phyloP scores from a whole-genome alignment of 2,329 filamentous ascomycete genomes.

The Plenodomus tracheiphilus region DNA sequence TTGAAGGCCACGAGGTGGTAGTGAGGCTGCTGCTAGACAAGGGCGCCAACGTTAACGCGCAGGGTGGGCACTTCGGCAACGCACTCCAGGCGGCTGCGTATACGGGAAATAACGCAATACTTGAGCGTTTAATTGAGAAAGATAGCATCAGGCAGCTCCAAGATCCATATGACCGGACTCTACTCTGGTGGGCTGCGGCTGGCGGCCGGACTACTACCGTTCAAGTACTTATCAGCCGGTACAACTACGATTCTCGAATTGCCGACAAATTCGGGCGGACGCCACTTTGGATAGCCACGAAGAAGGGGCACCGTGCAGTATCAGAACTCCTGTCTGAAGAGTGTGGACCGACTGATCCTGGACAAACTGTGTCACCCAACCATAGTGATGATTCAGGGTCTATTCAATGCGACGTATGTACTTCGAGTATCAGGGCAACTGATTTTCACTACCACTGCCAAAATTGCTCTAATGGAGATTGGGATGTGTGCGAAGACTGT shows the following conservation, averaged over 20 bases:
- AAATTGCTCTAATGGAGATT: too few relatives aligned
- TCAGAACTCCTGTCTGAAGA: background rate
- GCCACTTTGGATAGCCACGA: slow-evolving; percentile 2
- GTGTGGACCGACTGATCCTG: background rate
- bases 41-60: background rate
- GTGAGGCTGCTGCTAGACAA: slow-evolving; percentile 1
- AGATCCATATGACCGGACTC: background rate
- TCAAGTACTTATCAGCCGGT: too few relatives aligned
- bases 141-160: background rate
- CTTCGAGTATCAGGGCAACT: too few relatives aligned
- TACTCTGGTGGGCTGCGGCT: too few relatives aligned
- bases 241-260: background rate
- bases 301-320: slow-evolving; percentile 4
- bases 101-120: background rate
- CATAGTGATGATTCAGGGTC: too few relatives aligned
- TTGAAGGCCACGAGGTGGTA: background rate
- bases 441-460: too few relatives aligned
- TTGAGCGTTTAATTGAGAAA: background rate
- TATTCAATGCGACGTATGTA: too few relatives aligned
- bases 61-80: background rate
- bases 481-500: too few relatives aligned
- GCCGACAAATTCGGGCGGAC: slow-evolving; percentile 4
- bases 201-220: too few relatives aligned
- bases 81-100: background rate
- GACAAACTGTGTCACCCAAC: too few relatives aligned